Percentiles rank a stretch among this genome's conserved stretches.
Evolutionary conservation across 306 rosid species (phyloP).

Genomic region (Cicer chorassanicum): DNA sequence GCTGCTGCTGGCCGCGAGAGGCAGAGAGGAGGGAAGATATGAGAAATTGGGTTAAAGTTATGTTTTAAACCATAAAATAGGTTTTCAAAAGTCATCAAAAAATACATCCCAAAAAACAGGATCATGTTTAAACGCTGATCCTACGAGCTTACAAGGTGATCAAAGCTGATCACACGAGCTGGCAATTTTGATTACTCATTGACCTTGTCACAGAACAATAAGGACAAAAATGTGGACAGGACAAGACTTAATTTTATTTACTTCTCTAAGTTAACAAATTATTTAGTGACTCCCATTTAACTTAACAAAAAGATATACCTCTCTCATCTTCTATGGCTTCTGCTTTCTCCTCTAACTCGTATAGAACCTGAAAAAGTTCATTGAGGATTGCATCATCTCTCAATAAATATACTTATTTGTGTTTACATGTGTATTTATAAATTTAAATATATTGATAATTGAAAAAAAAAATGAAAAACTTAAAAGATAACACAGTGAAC

Average conservation of each 20-base stretch:
- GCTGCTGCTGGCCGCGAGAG: too few species aligned
- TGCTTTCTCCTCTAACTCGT: conserved; percentile 90
- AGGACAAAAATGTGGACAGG: background rate
- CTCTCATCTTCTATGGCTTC: conserved; percentile 88
- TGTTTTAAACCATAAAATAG: too few species aligned
- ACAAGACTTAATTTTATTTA: conserved; percentile 1
- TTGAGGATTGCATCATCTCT: conserved; percentile 16
- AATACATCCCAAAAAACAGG: too few species aligned
- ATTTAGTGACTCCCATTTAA: conserved; percentile 33
- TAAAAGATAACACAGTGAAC: background rate
- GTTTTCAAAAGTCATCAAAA: too few species aligned
- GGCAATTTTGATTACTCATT: background rate
- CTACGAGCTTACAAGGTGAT: too few species aligned
- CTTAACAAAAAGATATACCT: conserved; percentile 55
- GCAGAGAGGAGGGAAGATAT: too few species aligned
- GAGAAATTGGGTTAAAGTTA: too few species aligned
- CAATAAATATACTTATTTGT: background rate
- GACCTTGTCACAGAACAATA: background rate
- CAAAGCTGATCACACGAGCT: too few species aligned
- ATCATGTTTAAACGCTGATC: too few species aligned
- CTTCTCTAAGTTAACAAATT: conserved; percentile 7
- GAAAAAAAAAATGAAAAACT: conserved; percentile 1
- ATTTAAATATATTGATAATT: background rate
- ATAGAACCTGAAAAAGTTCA: conserved; percentile 66
- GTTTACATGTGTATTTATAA: conserved; percentile 2